Percentiles rank a stretch among this genome's conserved stretches.
Conservation (phyloP, 306 rosid species). For the Acmispon strigosus region DNA sequence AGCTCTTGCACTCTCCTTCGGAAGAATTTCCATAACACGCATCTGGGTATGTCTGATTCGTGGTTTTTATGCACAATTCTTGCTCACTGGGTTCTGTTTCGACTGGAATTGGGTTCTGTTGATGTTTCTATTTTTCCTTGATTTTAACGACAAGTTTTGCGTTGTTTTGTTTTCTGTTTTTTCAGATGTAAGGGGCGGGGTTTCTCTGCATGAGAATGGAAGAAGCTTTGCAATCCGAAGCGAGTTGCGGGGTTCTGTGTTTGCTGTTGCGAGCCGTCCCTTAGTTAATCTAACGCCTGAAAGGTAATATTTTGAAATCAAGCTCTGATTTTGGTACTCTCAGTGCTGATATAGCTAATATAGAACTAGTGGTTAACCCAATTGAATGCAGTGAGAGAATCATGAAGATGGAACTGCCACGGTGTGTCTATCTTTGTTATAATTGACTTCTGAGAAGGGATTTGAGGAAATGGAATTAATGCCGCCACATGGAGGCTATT, state of each 20-base stretch:
- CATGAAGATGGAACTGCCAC: not conserved
- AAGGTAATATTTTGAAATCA: slow-evolving; percentile 37
- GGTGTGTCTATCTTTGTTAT: not conserved
- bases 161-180: not conserved
- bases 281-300: slow-evolving; percentile 14
- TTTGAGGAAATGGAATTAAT: not conserved
- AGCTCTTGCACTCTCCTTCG: slow-evolving; percentile 17
- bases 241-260: slow-evolving; percentile 32
- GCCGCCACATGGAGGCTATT: not conserved
- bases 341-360: not conserved
- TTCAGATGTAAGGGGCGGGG: slow-evolving; percentile 35
- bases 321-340: not conserved
- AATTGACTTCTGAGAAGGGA: not conserved
- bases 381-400: not conserved
- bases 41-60: slow-evolving; percentile 41
- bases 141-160: not conserved
- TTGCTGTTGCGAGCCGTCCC: slow-evolving; percentile 20
- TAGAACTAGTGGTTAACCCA: not conserved
- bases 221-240: slow-evolving; percentile 33
- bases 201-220: slow-evolving; percentile 33
- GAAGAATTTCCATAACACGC: slow-evolving; percentile 24
- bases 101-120: not conserved
- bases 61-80: not conserved
- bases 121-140: not conserved
- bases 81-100: no score